Conservation (phyloP, 2,329 filamentous ascomycete species). For the Aspergillus texensis region DNA sequence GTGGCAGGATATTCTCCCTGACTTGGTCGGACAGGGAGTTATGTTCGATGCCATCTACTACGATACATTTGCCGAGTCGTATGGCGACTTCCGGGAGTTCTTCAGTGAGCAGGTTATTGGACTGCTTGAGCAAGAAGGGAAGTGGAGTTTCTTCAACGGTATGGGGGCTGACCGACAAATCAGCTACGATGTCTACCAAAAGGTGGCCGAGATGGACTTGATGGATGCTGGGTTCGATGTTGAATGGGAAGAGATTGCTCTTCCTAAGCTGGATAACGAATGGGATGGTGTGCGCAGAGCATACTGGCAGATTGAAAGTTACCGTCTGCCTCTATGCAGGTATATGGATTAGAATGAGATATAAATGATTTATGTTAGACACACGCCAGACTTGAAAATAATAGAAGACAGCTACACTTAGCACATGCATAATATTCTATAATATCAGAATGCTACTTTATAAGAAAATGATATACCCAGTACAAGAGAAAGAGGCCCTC, state of each 20-base stretch:
- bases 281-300: constrained; percentile 87
- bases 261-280: constrained; percentile 74
- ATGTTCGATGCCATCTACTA: constrained; percentile 91
- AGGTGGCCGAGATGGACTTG: constrained; percentile 87
- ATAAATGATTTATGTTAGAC: background rate
- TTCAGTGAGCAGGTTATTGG: constrained; percentile 85
- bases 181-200: constrained; percentile 95
- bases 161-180: constrained; percentile 89
- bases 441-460: too few relatives aligned
- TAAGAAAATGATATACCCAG: too few relatives aligned
- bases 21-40: constrained; percentile 67
- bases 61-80: constrained; percentile 96
- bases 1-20: constrained; percentile 80
- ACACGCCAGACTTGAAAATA: background rate
- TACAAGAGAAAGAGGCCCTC: too few relatives aligned
- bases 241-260: constrained; percentile 77
- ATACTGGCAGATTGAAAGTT: constrained; percentile 80
- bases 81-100: constrained; percentile 79
- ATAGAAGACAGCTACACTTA: background rate
- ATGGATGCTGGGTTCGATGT: constrained; percentile 87
- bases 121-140: constrained; percentile 61
- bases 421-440: too few relatives aligned
- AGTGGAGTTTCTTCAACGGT: constrained; percentile 69
- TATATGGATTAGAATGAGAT: constrained; percentile 35
- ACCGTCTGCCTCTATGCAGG: constrained; percentile 48